These are phyloP conservation scores for Cryptococcus maquisensis DNA, from an alignment of 1,284 basidiomycete species.

Conservation along the genomic window DNA sequence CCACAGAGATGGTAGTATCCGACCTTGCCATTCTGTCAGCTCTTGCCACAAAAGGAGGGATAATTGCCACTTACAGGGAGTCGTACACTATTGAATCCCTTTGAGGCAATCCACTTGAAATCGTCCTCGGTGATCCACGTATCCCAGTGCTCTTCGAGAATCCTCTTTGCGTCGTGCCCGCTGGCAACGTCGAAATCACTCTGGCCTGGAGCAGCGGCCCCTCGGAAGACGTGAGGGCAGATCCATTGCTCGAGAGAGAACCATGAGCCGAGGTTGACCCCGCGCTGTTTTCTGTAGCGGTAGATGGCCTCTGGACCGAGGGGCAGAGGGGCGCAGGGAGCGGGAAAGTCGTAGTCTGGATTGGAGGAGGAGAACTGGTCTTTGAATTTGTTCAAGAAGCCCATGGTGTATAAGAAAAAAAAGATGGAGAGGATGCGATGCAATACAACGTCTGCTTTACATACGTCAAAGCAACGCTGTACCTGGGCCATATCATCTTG, in stretches of 20 bases:
- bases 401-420: slow-evolving; percentile 38
- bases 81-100: slow-evolving; percentile 75
- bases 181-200: slow-evolving; percentile 73
- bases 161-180: slow-evolving; percentile 57
- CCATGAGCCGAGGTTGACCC: slow-evolving; percentile 71
- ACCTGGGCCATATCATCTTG: too few species aligned
- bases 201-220: slow-evolving; percentile 57
- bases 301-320: slow-evolving; percentile 49
- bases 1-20: slow-evolving; percentile 71
- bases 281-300: slow-evolving; percentile 69
- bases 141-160: slow-evolving; percentile 77
- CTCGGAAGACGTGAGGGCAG: slow-evolving; percentile 55
- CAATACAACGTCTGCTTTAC: too few species aligned
- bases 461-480: too few species aligned
- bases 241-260: slow-evolving; percentile 77
- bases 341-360: slow-evolving; percentile 4
- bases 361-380: slow-evolving; percentile 9
- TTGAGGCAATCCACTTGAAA: slow-evolving; percentile 67
- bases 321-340: slow-evolving; percentile 13
- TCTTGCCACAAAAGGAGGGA: not conserved
- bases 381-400: slow-evolving; percentile 44
- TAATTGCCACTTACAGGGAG: slow-evolving; percentile 60
- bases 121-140: slow-evolving; percentile 67
- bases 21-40: slow-evolving; percentile 54
- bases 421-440: not conserved